Evolutionary conservation across 2,329 filamentous ascomycete species (phyloP).

Genomic region (Diaporthe aspalathi): DNA sequence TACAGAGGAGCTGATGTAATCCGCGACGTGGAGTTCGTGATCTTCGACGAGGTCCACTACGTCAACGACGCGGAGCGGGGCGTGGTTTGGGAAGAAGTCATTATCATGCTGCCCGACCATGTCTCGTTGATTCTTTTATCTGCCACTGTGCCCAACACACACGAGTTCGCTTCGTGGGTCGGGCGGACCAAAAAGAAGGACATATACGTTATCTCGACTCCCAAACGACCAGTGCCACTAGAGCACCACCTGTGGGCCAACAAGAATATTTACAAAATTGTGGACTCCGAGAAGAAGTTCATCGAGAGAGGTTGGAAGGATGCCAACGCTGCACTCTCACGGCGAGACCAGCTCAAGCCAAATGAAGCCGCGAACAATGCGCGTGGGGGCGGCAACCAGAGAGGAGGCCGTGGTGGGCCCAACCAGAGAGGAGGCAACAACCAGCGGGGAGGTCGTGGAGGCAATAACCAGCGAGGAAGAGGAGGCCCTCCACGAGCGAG

Average conservation of each 20-base stretch:
- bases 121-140: conserved; percentile 95
- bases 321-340: conserved; percentile 83
- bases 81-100: conserved; percentile 99
- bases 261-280: conserved; percentile 93
- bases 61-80: conserved; percentile 96
- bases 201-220: conserved; percentile 98
- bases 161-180: conserved; percentile 99
- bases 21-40: conserved; percentile 97
- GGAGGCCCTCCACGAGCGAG: conserved; percentile 69
- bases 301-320: conserved; percentile 95
- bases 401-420: conserved; percentile 62
- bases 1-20: conserved; percentile 96
- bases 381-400: conserved; percentile 61
- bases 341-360: conserved; percentile 80
- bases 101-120: conserved; percentile 98
- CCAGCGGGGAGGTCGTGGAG: conserved; percentile 60
- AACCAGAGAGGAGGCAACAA: conserved; percentile 60
- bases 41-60: conserved; percentile 99
- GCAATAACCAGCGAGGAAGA: conserved; percentile 66
- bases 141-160: conserved; percentile 95
- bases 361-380: conserved; percentile 51
- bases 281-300: conserved; percentile 92
- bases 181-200: conserved; percentile 98
- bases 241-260: conserved; percentile 97
- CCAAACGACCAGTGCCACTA: conserved; percentile 92